Evolutionary conservation across 139 green algal species (phyloP).

Genomic region (Chlamydomonas eustigma): DNA sequence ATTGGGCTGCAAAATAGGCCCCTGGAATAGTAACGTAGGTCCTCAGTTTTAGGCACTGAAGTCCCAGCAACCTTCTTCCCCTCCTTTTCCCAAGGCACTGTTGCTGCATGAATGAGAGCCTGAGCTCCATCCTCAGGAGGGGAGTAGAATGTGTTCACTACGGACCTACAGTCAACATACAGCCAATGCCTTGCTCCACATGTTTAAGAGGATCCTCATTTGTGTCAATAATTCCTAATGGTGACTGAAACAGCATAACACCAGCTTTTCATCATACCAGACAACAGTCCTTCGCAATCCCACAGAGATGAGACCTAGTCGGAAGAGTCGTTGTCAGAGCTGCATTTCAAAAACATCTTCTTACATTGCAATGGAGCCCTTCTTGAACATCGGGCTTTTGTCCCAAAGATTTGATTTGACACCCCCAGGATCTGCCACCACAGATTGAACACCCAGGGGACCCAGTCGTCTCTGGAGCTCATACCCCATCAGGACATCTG

Average conservation of each 20-base stretch:
- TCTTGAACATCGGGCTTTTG: slow-evolving; percentile 39
- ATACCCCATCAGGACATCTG: slow-evolving; percentile 50
- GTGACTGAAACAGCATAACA: too few species aligned
- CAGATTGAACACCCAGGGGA: slow-evolving; percentile 21
- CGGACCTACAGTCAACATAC: too few species aligned
- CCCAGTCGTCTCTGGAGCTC: slow-evolving; percentile 39
- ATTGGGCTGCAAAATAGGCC: slow-evolving; percentile 56
- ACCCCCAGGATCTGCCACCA: slow-evolving; percentile 60
- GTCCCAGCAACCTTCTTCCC: slow-evolving; percentile 14
- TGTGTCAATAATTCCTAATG: too few species aligned
- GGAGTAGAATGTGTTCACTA: slow-evolving; percentile 63
- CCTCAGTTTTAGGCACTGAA: slow-evolving; percentile 13
- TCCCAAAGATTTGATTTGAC: slow-evolving; percentile 68
- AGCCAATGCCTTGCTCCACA: too few species aligned
- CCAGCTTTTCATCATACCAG: too few species aligned
- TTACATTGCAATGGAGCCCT: slow-evolving; percentile 34
- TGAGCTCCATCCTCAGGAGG: slow-evolving; percentile 57
- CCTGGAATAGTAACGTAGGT: slow-evolving; percentile 63
- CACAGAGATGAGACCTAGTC: too few species aligned
- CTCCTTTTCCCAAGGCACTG: slow-evolving; percentile 40
- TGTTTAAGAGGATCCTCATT: too few species aligned
- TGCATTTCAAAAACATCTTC: too few species aligned
- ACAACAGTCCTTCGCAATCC: too few species aligned
- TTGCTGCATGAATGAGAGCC: slow-evolving; percentile 60
- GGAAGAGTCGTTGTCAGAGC: too few species aligned